These are phyloP conservation scores for Cyphellophora europaea DNA, from an alignment of 2,329 filamentous ascomycete genomes.

Conservation along the genomic window DNA sequence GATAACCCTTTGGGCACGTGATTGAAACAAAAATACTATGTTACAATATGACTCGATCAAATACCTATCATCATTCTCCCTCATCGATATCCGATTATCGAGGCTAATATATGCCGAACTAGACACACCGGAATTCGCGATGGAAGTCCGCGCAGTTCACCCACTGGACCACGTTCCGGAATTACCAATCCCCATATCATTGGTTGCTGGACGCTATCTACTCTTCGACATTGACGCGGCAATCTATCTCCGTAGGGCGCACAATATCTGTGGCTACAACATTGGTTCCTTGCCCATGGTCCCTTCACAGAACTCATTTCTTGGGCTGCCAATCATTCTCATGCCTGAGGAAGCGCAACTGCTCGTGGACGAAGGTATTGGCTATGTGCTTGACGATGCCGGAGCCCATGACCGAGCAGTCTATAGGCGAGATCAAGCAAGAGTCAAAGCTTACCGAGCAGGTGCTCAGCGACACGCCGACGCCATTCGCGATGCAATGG, in stretches of 20 bases:
- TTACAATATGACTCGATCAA: slow-evolving; percentile 28
- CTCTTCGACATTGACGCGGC: slow-evolving; percentile 80
- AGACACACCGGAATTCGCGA: too few species aligned
- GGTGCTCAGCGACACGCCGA: not conserved
- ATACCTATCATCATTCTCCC: slow-evolving; percentile 27
- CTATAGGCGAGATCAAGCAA: slow-evolving; percentile 45
- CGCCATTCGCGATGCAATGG: slow-evolving; percentile 17
- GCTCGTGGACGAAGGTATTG: slow-evolving; percentile 67
- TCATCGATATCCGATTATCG: too few species aligned
- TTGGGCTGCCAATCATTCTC: slow-evolving; percentile 78
- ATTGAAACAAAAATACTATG: slow-evolving; percentile 34
- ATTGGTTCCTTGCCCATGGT: slow-evolving; percentile 84
- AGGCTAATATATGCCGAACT: too few species aligned
- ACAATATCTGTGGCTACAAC: slow-evolving; percentile 79
- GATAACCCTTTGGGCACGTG: slow-evolving; percentile 47
- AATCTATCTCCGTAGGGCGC: slow-evolving; percentile 64
- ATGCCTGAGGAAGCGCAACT: slow-evolving; percentile 82
- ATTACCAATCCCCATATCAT: slow-evolving; percentile 67
- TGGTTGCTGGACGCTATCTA: slow-evolving; percentile 71
- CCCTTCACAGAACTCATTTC: slow-evolving; percentile 89
- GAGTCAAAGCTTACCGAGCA: slow-evolving; percentile 53
- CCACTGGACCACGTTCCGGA: slow-evolving; percentile 22
- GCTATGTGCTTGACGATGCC: slow-evolving; percentile 72
- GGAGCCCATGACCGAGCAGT: slow-evolving; percentile 60
- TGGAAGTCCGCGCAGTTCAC: not conserved